Conservation (phyloP, 495 filamentous ascomycete genomes). For the Aspergillus cristatus region DNA sequence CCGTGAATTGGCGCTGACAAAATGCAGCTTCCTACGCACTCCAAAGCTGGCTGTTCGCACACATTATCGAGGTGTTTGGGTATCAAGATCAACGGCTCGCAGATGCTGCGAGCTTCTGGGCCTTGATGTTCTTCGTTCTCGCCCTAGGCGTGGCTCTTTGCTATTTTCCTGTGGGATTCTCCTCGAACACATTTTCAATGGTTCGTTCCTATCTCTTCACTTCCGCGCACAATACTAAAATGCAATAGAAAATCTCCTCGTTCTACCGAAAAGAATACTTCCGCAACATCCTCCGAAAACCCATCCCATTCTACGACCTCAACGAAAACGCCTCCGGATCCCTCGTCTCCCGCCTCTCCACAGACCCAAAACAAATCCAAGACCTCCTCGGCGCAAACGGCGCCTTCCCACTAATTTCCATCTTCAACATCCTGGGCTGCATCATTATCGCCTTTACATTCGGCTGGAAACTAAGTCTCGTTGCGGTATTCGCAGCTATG, state of each 20-base stretch:
- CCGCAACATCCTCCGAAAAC: conserved; percentile 44
- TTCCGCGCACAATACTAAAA: conserved; percentile 1
- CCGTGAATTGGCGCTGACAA: conserved; percentile 6
- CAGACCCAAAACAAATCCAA: conserved; percentile 52
- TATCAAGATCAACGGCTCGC: conserved; percentile 21
- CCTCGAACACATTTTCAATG: conserved; percentile 36
- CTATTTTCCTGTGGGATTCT: conserved; percentile 46
- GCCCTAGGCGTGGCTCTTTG: conserved; percentile 40
- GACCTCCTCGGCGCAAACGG: conserved; percentile 46
- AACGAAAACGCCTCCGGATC: conserved; percentile 39
- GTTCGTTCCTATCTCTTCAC: conserved; percentile 6
- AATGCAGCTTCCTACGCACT: conserved; percentile 43
- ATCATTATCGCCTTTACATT: conserved; percentile 47
- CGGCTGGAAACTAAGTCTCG: conserved; percentile 54
- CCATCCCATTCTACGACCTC: conserved; percentile 49
- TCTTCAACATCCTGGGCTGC: conserved; percentile 45
- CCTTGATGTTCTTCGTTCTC: conserved; percentile 55
- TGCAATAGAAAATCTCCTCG: conserved; percentile 35
- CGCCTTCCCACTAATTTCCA: conserved; percentile 22
- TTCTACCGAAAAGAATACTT: conserved; percentile 53
- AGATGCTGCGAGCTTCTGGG: conserved; percentile 48
- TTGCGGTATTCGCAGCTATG: conserved; percentile 45
- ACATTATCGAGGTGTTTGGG: conserved; percentile 24
- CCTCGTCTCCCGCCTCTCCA: conserved; percentile 43
- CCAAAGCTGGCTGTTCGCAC: conserved; percentile 29